phyloP scores from a whole-genome alignment of 352 stramenopile species.

The Pythium dissotocum region DNA sequence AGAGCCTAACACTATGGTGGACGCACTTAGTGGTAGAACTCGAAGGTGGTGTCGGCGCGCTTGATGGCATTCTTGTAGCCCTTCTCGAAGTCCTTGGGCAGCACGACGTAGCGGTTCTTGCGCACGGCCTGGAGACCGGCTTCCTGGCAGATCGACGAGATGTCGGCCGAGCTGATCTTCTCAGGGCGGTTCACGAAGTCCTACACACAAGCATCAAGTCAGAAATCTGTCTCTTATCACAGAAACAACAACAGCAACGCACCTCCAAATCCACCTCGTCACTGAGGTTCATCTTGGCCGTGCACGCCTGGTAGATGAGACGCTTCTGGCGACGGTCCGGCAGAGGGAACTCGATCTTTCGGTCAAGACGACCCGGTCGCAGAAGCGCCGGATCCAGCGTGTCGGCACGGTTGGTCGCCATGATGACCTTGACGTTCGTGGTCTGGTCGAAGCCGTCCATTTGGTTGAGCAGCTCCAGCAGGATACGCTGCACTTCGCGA shows the following conservation, averaged over 20 bases:
- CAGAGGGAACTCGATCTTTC: slow-evolving; percentile 99
- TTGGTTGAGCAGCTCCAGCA: slow-evolving; percentile 99
- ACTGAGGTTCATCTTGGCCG: slow-evolving; percentile 99
- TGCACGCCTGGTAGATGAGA: slow-evolving; percentile 99
- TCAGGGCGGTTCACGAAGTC: slow-evolving; percentile 99
- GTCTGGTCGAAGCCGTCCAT: slow-evolving; percentile 99
- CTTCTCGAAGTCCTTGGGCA: slow-evolving; percentile 99
- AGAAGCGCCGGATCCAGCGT: slow-evolving; percentile 99
- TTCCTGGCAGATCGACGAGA: slow-evolving; percentile 98
- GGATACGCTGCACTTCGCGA: slow-evolving; percentile 97
- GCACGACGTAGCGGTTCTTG: slow-evolving; percentile 99
- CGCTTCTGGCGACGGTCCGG: slow-evolving; percentile 99
- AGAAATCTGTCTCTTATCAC: not conserved
- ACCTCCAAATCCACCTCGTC: slow-evolving; percentile 99
- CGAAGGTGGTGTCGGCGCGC: slow-evolving; percentile 97
- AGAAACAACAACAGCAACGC: not conserved
- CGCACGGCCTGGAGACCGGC: slow-evolving; percentile 98
- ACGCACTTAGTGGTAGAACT: slow-evolving; percentile 95
- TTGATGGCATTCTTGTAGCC: slow-evolving; percentile 99
- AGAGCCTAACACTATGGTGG: not conserved
- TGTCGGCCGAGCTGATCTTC: slow-evolving; percentile 99
- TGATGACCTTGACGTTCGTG: slow-evolving; percentile 99
- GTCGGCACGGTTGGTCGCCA: slow-evolving; percentile 99
- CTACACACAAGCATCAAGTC: slow-evolving; percentile 14
- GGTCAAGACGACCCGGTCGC: slow-evolving; percentile 96